Base-by-base conservation (phyloP, 257 asterid genomes). In the Jacaranda copaia region DNA sequence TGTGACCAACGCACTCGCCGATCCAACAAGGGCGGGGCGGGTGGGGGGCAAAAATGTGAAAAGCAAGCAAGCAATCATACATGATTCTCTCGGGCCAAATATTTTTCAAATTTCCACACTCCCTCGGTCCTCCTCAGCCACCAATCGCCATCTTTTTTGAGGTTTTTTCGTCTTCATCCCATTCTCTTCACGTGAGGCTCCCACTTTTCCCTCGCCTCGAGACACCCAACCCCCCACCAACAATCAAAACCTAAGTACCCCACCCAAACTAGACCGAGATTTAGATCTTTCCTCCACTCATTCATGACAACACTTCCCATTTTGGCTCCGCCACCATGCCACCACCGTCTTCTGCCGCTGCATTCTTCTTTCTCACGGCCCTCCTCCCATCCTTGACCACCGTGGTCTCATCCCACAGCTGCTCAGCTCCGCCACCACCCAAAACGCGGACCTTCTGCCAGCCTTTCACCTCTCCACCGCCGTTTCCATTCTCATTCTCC, bases 401-500 rank as follows among this genome's bases (percentile, higher is more conserved):
- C 57, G 0, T 75, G 2, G 63, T 77, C 5, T 38, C 83, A 46
- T 32, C 90, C 68, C 83, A 79, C 70, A 51, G 48, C 64, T 86
- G 96, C 85, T 72, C 88, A 12, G 42, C 73, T 1, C 74, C 80
- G 19, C 79, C 79, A 19, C 79, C 81, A 11, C 52, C 84, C 51
- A 12, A 67, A 55, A 13, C 75, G 68, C 58, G 62, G 38, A 9
- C 16, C 59, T 60, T 74, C 3, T 93, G 98, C 79, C 96, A 96
- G 7, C 99, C 99, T 11, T 93, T 93, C 84, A 76, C 83, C 45
- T 76, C 94, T 35, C 72, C 87, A 15, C 96, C 90, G 59, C 80
- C 90, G 38, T 95, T 85, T 76, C 99, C 99, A 1, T 95, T 95
- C 89, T 95, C 99, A 3, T 76, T 84, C 64, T 58, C 81, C 64